Conservation (phyloP, 805 yeast species). For the Lachancea quebecensis region DNA sequence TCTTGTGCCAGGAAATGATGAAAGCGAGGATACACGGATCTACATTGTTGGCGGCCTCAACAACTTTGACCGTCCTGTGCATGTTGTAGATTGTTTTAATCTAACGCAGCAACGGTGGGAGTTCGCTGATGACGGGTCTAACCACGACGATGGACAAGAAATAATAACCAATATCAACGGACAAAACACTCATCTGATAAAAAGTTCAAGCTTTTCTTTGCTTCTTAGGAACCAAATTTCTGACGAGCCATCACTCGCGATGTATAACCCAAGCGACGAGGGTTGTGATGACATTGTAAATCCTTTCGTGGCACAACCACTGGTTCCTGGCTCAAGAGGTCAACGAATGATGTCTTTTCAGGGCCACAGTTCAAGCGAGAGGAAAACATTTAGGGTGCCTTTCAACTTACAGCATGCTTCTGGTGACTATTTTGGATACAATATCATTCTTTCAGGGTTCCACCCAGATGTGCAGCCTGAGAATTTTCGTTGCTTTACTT, state of each 20-base stretch:
- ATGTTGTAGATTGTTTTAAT: conserved; percentile 28
- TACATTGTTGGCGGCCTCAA: conserved; percentile 31
- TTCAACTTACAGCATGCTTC: conserved; percentile 45
- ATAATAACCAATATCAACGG: conserved; percentile 20
- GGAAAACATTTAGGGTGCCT: conserved; percentile 21
- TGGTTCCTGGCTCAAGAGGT: conserved; percentile 29
- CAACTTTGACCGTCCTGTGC: conserved; percentile 27
- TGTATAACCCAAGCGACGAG: conserved; percentile 16
- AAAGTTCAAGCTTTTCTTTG: conserved; percentile 22
- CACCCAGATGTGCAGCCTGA: conserved; percentile 35
- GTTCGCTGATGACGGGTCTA: conserved; percentile 11
- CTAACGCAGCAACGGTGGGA: conserved; percentile 29
- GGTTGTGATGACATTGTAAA: conserved; percentile 11
- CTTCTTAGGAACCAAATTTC: conserved; percentile 26
- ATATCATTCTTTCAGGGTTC: conserved; percentile 55
- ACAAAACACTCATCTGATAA: conserved; percentile 11
- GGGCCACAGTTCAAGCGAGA: conserved; percentile 10
- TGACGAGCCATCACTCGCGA: conserved; percentile 23
- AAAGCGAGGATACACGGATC: conserved; percentile 27
- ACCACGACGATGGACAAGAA: conserved; percentile 8
- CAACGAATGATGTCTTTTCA: conserved; percentile 24
- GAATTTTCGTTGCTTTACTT: conserved; percentile 26
- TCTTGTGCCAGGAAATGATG: conserved; percentile 23
- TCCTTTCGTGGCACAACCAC: conserved; percentile 33
- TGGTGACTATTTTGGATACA: conserved; percentile 61